A percentile compares a stretch with the other conserved stretches of the same genome.
These are phyloP conservation scores for Penicillium robsamsonii DNA, from an alignment of 495 filamentous ascomycete species.

Conservation along the genomic window DNA sequence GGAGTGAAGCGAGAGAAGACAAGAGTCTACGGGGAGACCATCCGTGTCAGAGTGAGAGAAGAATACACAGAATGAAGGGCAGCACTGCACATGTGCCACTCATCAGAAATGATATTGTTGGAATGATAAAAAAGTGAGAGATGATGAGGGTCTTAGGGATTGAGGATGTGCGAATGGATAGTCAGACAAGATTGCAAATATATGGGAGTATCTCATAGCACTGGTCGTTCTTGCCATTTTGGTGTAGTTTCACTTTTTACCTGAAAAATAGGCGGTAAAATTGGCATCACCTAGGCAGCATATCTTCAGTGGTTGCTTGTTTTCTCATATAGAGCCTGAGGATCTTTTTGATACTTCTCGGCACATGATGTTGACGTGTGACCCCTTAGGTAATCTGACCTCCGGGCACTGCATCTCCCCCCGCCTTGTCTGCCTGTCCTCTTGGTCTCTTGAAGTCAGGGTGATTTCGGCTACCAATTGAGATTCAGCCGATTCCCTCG, in stretches of 20 bases:
- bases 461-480: conserved; percentile 12
- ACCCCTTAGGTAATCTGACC: conserved; percentile 22
- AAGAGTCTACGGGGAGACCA: background rate
- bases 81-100: background rate
- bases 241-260: background rate
- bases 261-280: background rate
- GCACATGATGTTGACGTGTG: conserved; percentile 26
- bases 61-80: background rate
- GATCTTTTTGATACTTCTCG: background rate
- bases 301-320: background rate
- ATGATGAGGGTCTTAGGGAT: conserved; percentile 5
- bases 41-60: background rate
- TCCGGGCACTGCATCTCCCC: conserved; percentile 17
- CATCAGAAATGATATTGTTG: conserved; percentile 4
- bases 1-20: conserved; percentile 10
- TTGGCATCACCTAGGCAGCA: background rate
- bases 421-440: conserved; percentile 32
- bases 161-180: background rate
- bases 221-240: conserved; percentile 4
- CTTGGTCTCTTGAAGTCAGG: conserved; percentile 5
- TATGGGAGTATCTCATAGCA: background rate
- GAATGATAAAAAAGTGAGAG: background rate
- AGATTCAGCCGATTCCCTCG: background rate
- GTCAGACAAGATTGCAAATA: background rate
- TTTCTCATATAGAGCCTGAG: background rate